Conservation (phyloP, 495 filamentous ascomycete species). For the Aspergillus avenaceus region DNA sequence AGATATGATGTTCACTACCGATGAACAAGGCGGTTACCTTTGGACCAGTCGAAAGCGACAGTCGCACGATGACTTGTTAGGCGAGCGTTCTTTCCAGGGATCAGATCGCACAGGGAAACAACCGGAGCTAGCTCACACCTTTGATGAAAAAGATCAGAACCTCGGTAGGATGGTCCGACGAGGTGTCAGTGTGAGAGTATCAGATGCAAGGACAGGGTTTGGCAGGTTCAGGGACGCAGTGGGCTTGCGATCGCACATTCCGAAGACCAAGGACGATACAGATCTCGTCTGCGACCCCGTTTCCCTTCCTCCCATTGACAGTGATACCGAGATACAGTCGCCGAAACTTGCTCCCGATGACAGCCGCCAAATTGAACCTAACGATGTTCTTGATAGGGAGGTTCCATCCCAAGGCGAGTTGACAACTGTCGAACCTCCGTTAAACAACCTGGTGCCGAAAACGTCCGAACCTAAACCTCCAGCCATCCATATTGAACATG, state of each 20-base stretch:
- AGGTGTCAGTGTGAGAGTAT: slow-evolving; percentile 73
- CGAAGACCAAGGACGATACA: slow-evolving; percentile 37
- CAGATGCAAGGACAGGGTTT: slow-evolving; percentile 79
- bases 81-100: slow-evolving; percentile 25
- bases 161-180: slow-evolving; percentile 68
- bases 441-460: slow-evolving; percentile 9
- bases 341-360: slow-evolving; percentile 13
- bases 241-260: slow-evolving; percentile 51
- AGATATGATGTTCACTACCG: slow-evolving; percentile 63
- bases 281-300: slow-evolving; percentile 29
- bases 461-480: slow-evolving; percentile 26
- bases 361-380: slow-evolving; percentile 17
- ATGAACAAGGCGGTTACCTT: slow-evolving; percentile 60
- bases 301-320: slow-evolving; percentile 28
- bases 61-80: slow-evolving; percentile 34
- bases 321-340: slow-evolving; percentile 25
- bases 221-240: slow-evolving; percentile 83
- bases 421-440: slow-evolving; percentile 7
- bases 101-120: slow-evolving; percentile 28
- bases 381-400: slow-evolving; percentile 15
- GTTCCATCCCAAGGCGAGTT: slow-evolving; percentile 14
- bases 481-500: slow-evolving; percentile 34
- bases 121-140: slow-evolving; percentile 19
- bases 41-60: slow-evolving; percentile 55
- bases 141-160: slow-evolving; percentile 60